These are phyloP conservation scores for Solanum tarijense DNA, from an alignment of 257 asterid genomes.

Conservation along the genomic window DNA sequence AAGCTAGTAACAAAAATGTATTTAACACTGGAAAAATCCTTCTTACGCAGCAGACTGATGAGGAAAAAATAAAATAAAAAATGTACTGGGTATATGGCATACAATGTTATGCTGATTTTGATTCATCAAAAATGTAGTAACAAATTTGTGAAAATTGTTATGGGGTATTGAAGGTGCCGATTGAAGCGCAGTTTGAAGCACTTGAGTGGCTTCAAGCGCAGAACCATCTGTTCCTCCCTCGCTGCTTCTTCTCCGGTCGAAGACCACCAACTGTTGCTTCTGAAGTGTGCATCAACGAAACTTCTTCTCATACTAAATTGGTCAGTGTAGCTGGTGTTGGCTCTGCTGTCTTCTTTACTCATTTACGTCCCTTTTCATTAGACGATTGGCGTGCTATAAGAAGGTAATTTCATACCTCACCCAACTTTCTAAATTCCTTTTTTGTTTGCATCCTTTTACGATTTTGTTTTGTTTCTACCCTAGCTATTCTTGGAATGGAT, in stretches of 20 bases:
- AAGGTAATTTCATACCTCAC: constrained; percentile 29
- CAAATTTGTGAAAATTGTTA: no score
- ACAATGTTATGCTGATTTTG: no score
- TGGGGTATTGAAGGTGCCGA: constrained; percentile 46
- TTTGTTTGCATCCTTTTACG: no score
- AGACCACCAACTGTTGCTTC: constrained; percentile 14
- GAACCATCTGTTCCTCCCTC: constrained; percentile 43
- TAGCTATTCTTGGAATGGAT: no score
- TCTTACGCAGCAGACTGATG: no score
- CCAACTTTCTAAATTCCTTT: neutral
- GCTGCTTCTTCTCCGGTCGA: constrained; percentile 85
- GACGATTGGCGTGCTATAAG: constrained; percentile 74
- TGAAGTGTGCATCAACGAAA: constrained; percentile 14
- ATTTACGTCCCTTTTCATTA: constrained; percentile 55
- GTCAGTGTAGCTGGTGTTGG: constrained; percentile 89
- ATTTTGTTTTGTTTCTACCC: no score
- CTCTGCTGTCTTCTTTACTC: constrained; percentile 79
- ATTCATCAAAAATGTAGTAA: no score
- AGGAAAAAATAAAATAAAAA: no score
- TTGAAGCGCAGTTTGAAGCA: constrained; percentile 54
- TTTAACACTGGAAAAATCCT: no score
- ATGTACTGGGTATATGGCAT: no score
- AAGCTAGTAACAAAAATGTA: no score
- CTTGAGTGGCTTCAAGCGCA: constrained; percentile 90
- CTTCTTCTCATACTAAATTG: constrained; percentile 21